Base-by-base conservation (phyloP, 768 basidiomycete genomes). In the Kwoniella shandongensis region DNA sequence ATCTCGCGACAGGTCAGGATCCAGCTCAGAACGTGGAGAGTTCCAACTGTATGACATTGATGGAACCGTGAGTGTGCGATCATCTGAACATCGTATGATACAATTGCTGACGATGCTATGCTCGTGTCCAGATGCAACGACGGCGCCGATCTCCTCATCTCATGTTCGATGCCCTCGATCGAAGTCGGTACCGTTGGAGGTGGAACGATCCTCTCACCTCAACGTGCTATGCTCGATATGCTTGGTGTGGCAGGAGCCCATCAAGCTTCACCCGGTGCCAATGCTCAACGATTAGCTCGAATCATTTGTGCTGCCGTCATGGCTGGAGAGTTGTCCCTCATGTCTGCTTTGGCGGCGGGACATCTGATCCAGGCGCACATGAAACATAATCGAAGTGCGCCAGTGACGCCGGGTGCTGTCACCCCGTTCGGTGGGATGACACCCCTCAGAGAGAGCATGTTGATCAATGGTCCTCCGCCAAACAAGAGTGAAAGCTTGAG, bases 1-100 rank as follows among this genome's bases (percentile, higher is more conserved):
- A 87, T 80, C 80, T 99, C 62, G 96, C 96, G 15, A 94, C 92
- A 36, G 96, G 96, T 17, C 96, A 99, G 78, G 96, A 99, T 72
- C 96, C 96, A 1, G 96, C 96, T 6, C 96, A 99, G 81, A 97
- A 97, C 76, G 94, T 99, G 25, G 96, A 94, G 80, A 93, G 90
- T 56, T 94, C 92, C 36, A 93, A 91, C 75, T 99, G 96, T 78
- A 94, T 99, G 81, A 99, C 96, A 1, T 79, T 97, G 44, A 98
- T 99, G 94, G 96, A 99, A 77, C 86, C 92, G 88, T 96, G 76
- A 77, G 90, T 88, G 4, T 12, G 10, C 4, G 6, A 65, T 53
- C 42, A 56, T 30, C 42, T 41, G 12, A 25, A 35, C 27, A 27
- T 5, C 26, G 26, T 17, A 38, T 51, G 17, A 23, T 25, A 38